A percentile compares a stretch with the other conserved stretches of the same genome.
These are phyloP conservation scores for Pelargonium nanum DNA, from an alignment of 345 rosid species.

Conservation along the genomic window DNA sequence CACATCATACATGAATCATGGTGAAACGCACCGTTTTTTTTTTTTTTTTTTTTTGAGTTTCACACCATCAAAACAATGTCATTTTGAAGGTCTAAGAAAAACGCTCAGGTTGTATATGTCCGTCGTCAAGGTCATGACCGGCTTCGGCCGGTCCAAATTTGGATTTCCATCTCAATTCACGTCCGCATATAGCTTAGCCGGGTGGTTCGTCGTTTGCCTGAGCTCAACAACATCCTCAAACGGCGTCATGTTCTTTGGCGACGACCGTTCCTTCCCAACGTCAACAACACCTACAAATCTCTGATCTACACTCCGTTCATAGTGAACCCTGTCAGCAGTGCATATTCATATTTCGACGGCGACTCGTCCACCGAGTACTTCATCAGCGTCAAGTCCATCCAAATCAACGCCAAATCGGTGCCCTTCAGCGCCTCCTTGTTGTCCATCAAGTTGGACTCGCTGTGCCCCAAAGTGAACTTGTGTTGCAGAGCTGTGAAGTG, in stretches of 20 bases:
- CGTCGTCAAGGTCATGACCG: constrained; percentile 29
- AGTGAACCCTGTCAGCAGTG: constrained; percentile 29
- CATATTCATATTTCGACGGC: constrained; percentile 5
- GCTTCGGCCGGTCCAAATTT: constrained; percentile 22
- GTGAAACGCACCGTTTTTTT: too few relatives aligned
- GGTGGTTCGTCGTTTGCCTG: constrained; percentile 28
- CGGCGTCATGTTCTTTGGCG: constrained; percentile 30
- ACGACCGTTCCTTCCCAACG: constrained; percentile 23
- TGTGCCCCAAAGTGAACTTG: constrained; percentile 26
- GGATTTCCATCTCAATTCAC: constrained; percentile 25
- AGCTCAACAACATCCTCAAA: constrained; percentile 15
- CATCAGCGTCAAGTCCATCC: constrained; percentile 31
- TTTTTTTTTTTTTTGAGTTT: too few relatives aligned
- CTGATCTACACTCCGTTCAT: constrained; percentile 33
- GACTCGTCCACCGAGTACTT: constrained; percentile 30
- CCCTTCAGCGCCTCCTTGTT: constrained; percentile 22
- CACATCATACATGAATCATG: too few relatives aligned
- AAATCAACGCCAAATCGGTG: constrained; percentile 23
- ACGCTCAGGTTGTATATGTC: too few relatives aligned
- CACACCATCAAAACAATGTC: too few relatives aligned
- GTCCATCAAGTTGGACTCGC: constrained; percentile 25
- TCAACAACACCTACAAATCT: constrained; percentile 28
- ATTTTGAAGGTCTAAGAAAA: too few relatives aligned
- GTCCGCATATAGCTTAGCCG: constrained; percentile 15
- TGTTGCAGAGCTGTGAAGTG: constrained; percentile 25